Percentiles rank a stretch among this genome's conserved stretches.
Evolutionary conservation across 2,329 filamentous ascomycete species (phyloP).

Genomic region (Paracorniculantispora psalliotae): DNA sequence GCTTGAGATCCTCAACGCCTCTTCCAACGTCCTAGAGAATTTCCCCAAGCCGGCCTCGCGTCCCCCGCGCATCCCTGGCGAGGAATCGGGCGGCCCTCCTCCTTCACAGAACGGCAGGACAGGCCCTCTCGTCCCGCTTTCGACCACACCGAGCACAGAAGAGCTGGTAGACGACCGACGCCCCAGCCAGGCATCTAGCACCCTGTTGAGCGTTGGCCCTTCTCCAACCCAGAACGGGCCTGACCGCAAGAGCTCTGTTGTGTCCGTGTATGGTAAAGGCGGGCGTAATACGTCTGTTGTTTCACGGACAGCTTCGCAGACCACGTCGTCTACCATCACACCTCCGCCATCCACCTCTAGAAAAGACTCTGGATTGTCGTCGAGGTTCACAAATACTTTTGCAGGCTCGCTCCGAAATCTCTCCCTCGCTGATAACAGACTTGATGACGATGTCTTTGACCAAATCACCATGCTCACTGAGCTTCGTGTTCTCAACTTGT

Average conservation of each 20-base stretch:
- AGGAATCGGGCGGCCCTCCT: conserved; percentile 34
- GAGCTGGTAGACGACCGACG: conserved; percentile 67
- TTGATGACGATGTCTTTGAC: conserved; percentile 93
- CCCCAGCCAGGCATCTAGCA: conserved; percentile 79
- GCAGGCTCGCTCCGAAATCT: conserved; percentile 78
- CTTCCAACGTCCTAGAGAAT: conserved; percentile 83
- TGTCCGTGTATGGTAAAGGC: conserved; percentile 72
- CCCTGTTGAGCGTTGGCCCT: conserved; percentile 68
- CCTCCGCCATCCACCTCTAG: conserved; percentile 52
- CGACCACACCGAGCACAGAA: conserved; percentile 67
- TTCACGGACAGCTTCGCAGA: conserved; percentile 54
- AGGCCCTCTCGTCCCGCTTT: conserved; percentile 37
- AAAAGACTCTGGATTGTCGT: conserved; percentile 86
- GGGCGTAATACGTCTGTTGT: conserved; percentile 82
- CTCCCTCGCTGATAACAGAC: conserved; percentile 86
- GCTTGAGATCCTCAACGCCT: conserved; percentile 88
- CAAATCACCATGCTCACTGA: conserved; percentile 79
- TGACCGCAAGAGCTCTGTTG: conserved; percentile 77
- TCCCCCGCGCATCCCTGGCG: conserved; percentile 55
- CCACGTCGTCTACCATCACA: conserved; percentile 39
- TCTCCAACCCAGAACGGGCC: conserved; percentile 54
- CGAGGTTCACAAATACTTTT: conserved; percentile 79
- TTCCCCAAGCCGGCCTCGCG: conserved; percentile 85
- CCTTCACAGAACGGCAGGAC: conserved; percentile 37
- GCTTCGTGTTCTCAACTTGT: conserved; percentile 82